Percentiles rank a stretch among this genome's conserved stretches.
Conservation (phyloP, 1,284 basidiomycete genomes). For the Cryptococcus sp. region DNA sequence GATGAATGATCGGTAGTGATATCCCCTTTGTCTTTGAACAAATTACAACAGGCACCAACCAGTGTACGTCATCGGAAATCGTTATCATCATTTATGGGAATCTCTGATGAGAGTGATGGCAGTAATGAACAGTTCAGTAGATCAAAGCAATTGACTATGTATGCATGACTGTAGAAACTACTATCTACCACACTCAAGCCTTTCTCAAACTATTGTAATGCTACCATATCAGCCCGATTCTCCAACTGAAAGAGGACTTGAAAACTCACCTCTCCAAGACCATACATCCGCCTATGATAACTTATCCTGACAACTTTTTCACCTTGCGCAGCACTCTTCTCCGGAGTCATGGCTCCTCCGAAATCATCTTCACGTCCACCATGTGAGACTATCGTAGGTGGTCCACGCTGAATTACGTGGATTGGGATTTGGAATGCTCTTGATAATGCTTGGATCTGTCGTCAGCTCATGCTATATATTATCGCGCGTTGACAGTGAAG, state of each 20-base stretch:
- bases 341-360: conserved; percentile 42
- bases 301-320: conserved; percentile 67
- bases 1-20: too few relatives aligned
- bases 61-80: too few relatives aligned
- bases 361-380: conserved; percentile 46
- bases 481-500: too few relatives aligned
- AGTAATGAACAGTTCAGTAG: too few relatives aligned
- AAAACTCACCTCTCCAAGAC: conserved; percentile 76
- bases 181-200: background rate
- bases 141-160: too few relatives aligned
- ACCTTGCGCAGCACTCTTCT: conserved; percentile 44
- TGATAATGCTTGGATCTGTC: conserved; percentile 75
- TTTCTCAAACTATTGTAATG: conserved; percentile 22
- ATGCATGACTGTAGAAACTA: background rate
- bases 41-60: too few relatives aligned
- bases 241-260: background rate
- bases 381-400: conserved; percentile 78
- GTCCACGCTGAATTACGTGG: conserved; percentile 81
- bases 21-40: too few relatives aligned
- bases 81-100: too few relatives aligned
- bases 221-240: conserved; percentile 6
- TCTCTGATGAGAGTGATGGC: too few relatives aligned
- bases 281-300: conserved; percentile 88
- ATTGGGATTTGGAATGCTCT: conserved; percentile 81
- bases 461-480: too few relatives aligned